Evolutionary conservation across 495 filamentous ascomycete genomes (phyloP).

Genomic region (Aspergillus nidulans): DNA sequence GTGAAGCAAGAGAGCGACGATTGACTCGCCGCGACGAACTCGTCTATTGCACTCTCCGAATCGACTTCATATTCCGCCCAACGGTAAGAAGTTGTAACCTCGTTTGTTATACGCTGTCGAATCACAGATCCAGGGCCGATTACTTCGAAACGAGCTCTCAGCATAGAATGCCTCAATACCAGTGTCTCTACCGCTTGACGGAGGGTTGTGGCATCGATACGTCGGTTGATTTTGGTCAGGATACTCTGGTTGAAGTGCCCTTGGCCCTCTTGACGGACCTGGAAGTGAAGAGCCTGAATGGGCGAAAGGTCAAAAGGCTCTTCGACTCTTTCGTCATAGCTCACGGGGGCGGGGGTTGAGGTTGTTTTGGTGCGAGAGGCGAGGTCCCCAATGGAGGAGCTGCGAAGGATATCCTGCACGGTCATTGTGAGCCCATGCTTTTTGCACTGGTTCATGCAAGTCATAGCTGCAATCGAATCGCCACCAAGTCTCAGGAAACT

Average conservation of each 20-base stretch:
- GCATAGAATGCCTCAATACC: conserved; percentile 64
- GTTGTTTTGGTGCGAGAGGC: conserved; percentile 29
- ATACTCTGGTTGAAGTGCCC: conserved; percentile 75
- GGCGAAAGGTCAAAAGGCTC: conserved; percentile 62
- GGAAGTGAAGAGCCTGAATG: conserved; percentile 68
- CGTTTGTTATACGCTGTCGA: conserved; percentile 34
- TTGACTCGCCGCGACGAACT: conserved; percentile 35
- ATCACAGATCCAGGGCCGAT: conserved; percentile 23
- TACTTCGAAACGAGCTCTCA: conserved; percentile 60
- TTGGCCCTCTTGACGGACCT: conserved; percentile 47
- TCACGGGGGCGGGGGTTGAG: conserved; percentile 24
- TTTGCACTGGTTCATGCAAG: conserved; percentile 50
- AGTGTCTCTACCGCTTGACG: conserved; percentile 52
- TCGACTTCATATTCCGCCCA: conserved; percentile 22
- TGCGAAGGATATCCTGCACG: conserved; percentile 48
- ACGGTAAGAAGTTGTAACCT: conserved; percentile 36
- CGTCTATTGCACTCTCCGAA: conserved; percentile 25
- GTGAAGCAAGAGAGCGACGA: conserved; percentile 37
- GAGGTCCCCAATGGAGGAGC: conserved; percentile 42
- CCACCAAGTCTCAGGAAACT: conserved; percentile 63
- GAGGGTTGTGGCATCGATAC: conserved; percentile 43
- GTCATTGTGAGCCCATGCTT: conserved; percentile 50
- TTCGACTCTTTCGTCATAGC: conserved; percentile 37
- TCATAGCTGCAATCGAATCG: conserved; percentile 69
- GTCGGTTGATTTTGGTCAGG: conserved; percentile 51